A percentile compares a stretch with the other conserved stretches of the same genome.
These are phyloP conservation scores for Malbranchea zuffiana DNA, from an alignment of 2,329 filamentous ascomycete genomes.

Conservation along the genomic window DNA sequence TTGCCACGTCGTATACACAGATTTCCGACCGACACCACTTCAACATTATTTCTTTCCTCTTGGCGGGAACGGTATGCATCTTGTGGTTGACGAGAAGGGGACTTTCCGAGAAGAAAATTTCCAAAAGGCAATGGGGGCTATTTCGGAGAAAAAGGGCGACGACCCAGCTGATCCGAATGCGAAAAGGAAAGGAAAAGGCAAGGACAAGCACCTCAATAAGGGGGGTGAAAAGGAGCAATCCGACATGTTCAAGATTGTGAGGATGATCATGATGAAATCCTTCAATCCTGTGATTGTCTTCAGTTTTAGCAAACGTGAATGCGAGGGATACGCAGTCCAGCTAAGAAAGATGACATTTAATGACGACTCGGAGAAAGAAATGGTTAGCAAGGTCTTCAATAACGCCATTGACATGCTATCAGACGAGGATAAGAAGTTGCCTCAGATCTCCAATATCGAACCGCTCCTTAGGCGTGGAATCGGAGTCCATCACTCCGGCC, in stretches of 20 bases:
- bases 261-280: constrained; percentile 96
- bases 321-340: constrained; percentile 77
- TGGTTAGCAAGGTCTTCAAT: constrained; percentile 88
- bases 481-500: constrained; percentile 90
- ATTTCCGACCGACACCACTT: constrained; percentile 90
- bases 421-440: constrained; percentile 76
- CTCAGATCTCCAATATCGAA: constrained; percentile 82
- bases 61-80: constrained; percentile 81
- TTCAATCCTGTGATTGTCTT: constrained; percentile 98
- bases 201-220: constrained; percentile 85
- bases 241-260: constrained; percentile 95
- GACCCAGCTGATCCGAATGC: constrained; percentile 70
- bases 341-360: constrained; percentile 88
- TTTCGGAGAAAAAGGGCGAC: constrained; percentile 76
- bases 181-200: constrained; percentile 75
- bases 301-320: constrained; percentile 97
- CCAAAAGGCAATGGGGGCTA: constrained; percentile 83
- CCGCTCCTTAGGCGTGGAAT: constrained; percentile 84
- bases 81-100: constrained; percentile 94
- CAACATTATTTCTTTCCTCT: constrained; percentile 97
- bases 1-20: constrained; percentile 97
- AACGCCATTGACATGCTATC: constrained; percentile 88
- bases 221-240: constrained; percentile 60
- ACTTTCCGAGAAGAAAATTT: constrained; percentile 96
- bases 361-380: constrained; percentile 84